Base-by-base conservation (phyloP, 768 basidiomycete genomes). In the Tricholoma flavovirens region DNA sequence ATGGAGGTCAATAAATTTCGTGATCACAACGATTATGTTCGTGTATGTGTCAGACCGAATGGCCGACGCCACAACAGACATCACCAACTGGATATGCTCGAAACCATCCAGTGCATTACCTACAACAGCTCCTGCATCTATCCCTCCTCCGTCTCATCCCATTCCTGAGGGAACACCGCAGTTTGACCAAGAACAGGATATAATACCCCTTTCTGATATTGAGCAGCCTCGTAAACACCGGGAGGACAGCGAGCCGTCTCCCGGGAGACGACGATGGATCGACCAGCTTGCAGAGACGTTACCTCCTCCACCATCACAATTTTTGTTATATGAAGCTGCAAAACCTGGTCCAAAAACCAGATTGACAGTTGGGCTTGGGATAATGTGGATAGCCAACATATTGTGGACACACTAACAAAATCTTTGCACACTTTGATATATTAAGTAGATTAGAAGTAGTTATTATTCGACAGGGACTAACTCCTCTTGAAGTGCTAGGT, bases 1-100 rank as follows among this genome's bases (percentile, higher is more conserved):
- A 43, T 88, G 86, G 80, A 80, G 93, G 24, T 78, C 83, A n/a
- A 46, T 89, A 62, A 97, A 95, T 69, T 82, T 93, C 58, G 66
- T 90, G 26, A 62, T 94, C 46, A 87, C 90, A 14, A 84, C 85
- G 14, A 71, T 83, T 30, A 77, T 90, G 66, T 97, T 96, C 71
- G 71, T 95, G 61, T 95, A 86, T 70, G 67, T 95, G 30, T 88
- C 83, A 56, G 80, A 94, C 68, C 81, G 81, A 58, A 84, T 91
- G 50, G 83, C 91, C 9, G 78, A 80, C 62, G 90, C 92, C 21
- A 90, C 88, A 1, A 81, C 81, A 8, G 79, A 86, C 50, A 72
- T 95, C 50, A 91, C 93, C 7, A 70, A 60, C 42, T 77, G 79
- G 79, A 71, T 82, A 50, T 83, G 82, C 59, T 71, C 71, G n/a